These are phyloP conservation scores for Penicillium sp. DNA, from an alignment of 2,329 filamentous ascomycete species.

Conservation along the genomic window DNA sequence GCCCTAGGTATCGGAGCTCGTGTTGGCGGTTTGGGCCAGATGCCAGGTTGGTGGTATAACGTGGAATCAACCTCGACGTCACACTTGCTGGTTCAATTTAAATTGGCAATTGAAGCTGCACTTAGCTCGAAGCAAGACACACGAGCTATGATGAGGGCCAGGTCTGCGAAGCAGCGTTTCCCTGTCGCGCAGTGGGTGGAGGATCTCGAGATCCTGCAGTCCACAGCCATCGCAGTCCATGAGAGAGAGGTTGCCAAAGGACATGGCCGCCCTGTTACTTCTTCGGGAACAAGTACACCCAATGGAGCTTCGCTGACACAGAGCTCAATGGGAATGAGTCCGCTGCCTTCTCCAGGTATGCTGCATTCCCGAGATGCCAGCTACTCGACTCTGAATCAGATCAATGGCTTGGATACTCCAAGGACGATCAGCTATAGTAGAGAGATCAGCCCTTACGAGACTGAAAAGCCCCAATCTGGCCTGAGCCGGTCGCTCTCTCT, in stretches of 20 bases:
- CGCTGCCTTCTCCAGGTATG: constrained; percentile 29
- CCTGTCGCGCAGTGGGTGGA: constrained; percentile 70
- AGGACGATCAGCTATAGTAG: constrained; percentile 44
- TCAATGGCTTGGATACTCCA: constrained; percentile 38
- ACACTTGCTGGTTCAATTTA: constrained; percentile 69
- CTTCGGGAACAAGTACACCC: constrained; percentile 48
- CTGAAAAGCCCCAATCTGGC: constrained; percentile 37
- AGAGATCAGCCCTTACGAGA: constrained; percentile 37
- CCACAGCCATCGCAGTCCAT: constrained; percentile 62
- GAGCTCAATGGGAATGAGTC: constrained; percentile 22
- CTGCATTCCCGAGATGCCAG: constrained; percentile 29
- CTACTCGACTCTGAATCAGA: constrained; percentile 33
- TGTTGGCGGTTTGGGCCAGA: constrained; percentile 69
- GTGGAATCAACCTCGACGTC: constrained; percentile 67
- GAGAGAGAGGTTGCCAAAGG: constrained; percentile 47
- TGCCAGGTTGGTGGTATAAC: constrained; percentile 74
- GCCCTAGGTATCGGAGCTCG: constrained; percentile 68
- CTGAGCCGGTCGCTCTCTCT: constrained; percentile 48
- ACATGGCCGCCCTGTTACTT: constrained; percentile 40
- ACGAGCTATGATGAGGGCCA: constrained; percentile 66
- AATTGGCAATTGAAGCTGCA: constrained; percentile 64
- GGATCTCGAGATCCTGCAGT: constrained; percentile 66
- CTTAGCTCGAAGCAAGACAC: constrained; percentile 61
- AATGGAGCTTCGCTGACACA: constrained; percentile 33
- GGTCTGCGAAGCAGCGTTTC: constrained; percentile 68